Percentiles rank a stretch among this genome's conserved stretches.
Conservation (phyloP, 176 grass and related monocot species). For the Phoenix roebelenii region DNA sequence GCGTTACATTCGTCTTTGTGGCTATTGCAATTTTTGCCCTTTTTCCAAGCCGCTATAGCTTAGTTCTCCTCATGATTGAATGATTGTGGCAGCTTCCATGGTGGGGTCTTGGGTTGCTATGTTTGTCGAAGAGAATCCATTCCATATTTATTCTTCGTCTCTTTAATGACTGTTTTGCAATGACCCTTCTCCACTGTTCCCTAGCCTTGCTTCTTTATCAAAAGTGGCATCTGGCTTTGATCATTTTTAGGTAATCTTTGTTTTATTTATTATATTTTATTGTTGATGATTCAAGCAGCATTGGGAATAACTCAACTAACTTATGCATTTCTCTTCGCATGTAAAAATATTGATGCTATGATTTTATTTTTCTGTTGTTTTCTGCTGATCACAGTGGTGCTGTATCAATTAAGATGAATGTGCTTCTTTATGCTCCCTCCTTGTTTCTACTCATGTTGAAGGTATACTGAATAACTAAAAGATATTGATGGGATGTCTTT, state of each 20-base stretch:
- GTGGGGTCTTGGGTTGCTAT: constrained; percentile 91
- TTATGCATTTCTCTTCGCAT: not conserved
- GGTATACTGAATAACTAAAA: constrained; percentile 25
- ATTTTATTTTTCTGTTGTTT: constrained; percentile 2
- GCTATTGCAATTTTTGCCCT: not conserved
- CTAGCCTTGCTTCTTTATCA: constrained; percentile 69
- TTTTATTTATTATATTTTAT: constrained; percentile 6
- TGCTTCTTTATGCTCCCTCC: constrained; percentile 84
- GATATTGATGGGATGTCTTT: constrained; percentile 12
- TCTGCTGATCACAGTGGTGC: constrained; percentile 40
- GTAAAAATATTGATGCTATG: not conserved
- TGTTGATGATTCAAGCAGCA: not conserved
- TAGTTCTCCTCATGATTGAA: constrained; percentile 4
- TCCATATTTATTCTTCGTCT: constrained; percentile 90
- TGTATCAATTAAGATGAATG: constrained; percentile 98
- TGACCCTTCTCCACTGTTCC: constrained; percentile 78
- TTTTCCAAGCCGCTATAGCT: not conserved
- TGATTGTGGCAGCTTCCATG: constrained; percentile 63
- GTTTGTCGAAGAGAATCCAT: constrained; percentile 87
- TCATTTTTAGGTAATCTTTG: constrained; percentile 72
- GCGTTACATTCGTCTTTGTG: not conserved
- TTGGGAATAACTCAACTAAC: not conserved
- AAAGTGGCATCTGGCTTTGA: constrained; percentile 78
- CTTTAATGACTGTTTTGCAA: constrained; percentile 91
- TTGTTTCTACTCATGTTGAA: constrained; percentile 87